A percentile compares a stretch with the other conserved stretches of the same genome.
phyloP scores from a whole-genome alignment of 164 flowering plant species.

The Malania oleifera region DNA sequence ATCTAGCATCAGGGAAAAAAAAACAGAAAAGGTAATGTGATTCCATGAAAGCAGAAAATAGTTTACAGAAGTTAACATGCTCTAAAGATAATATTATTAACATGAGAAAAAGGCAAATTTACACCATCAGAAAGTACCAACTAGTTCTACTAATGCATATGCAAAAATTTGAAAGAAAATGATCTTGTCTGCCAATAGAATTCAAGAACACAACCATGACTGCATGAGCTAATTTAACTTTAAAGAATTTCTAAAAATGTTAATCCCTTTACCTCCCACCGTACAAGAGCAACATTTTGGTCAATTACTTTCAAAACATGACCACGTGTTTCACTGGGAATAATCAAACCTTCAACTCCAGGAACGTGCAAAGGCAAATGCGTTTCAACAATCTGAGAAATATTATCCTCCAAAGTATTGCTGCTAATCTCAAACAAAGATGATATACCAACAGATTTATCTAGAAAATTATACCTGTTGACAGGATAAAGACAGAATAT shows the following conservation, averaged over 20 bases:
- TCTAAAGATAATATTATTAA: too few species aligned
- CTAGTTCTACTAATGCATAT: background rate
- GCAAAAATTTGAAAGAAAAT: background rate
- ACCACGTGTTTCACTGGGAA: constrained; percentile 76
- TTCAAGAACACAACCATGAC: background rate
- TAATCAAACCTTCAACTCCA: constrained; percentile 65
- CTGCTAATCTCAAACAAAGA: constrained; percentile 51
- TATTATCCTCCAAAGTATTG: constrained; percentile 32
- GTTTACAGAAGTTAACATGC: too few species aligned
- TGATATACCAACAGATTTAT: constrained; percentile 73
- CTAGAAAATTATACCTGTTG: constrained; percentile 75
- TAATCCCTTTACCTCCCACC: constrained; percentile 74
- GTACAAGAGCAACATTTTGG: constrained; percentile 62
- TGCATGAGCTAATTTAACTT: background rate
- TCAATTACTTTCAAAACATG: constrained; percentile 58
- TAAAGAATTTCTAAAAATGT: background rate
- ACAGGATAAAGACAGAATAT: constrained; percentile 11
- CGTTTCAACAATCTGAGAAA: constrained; percentile 54
- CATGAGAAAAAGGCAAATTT: background rate
- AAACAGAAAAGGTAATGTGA: too few species aligned
- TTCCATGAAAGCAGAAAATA: too few species aligned
- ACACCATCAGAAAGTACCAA: background rate
- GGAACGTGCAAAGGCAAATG: constrained; percentile 51
- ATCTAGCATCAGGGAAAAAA: too few species aligned
- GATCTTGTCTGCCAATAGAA: background rate